phyloP scores from a whole-genome alignment of 352 stramenopile species.

The Globisporangium parvum region DNA sequence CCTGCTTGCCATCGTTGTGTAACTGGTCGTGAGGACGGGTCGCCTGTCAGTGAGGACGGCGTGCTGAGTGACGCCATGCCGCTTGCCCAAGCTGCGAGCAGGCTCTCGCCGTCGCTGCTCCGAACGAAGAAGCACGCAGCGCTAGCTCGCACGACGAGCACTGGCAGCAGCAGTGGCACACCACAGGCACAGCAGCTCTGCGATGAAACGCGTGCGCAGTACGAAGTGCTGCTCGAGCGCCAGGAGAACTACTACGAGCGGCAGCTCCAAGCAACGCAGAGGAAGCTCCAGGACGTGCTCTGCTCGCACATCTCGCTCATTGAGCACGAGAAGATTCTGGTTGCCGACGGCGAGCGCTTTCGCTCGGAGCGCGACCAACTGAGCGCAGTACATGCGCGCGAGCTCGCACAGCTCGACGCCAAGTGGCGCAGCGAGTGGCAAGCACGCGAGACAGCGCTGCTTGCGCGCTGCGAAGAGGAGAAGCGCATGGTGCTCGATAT shows the following conservation, averaged over 20 bases:
- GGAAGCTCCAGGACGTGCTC: constrained; percentile 38
- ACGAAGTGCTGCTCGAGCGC: constrained; percentile 37
- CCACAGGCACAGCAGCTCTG: constrained; percentile 30
- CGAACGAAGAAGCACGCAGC: neutral
- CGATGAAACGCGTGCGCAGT: constrained; percentile 49
- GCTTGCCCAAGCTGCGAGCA: too few relatives aligned
- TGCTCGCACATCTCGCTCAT: constrained; percentile 36
- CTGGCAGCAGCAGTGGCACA: too few relatives aligned
- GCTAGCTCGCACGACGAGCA: too few relatives aligned
- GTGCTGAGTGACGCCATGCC: too few relatives aligned
- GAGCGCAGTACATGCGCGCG: constrained; percentile 14
- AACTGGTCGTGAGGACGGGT: too few relatives aligned
- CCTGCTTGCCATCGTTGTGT: too few relatives aligned
- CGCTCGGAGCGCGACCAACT: constrained; percentile 22
- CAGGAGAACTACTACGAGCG: constrained; percentile 38
- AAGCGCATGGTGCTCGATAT: constrained; percentile 22
- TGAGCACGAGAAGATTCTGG: constrained; percentile 46
- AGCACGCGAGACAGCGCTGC: constrained; percentile 15
- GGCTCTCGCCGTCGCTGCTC: too few relatives aligned
- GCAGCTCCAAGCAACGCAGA: constrained; percentile 30
- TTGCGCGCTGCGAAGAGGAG: constrained; percentile 16
- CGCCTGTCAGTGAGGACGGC: too few relatives aligned
- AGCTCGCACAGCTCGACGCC: constrained; percentile 21
- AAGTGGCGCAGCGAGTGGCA: constrained; percentile 25
- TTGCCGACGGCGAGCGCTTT: constrained; percentile 13